These are phyloP conservation scores for Tolypocladium inflatum DNA, from an alignment of 2,329 filamentous ascomycete species.

Conservation along the genomic window DNA sequence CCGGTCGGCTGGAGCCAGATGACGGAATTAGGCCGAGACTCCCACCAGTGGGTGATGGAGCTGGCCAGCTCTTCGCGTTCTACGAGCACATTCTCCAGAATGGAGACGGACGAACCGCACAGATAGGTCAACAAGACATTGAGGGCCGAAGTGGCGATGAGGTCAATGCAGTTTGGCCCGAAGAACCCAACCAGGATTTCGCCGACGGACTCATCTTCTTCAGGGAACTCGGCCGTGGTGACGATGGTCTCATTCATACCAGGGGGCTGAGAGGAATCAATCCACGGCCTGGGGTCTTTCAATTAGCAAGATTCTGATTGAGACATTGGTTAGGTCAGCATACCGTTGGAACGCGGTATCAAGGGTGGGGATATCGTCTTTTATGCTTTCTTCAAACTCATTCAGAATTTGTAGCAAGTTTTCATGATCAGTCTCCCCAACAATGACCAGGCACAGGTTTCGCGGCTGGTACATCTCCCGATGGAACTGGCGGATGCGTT, in stretches of 20 bases:
- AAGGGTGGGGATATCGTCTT: constrained; percentile 68
- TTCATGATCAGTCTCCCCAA: constrained; percentile 82
- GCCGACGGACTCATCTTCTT: constrained; percentile 90
- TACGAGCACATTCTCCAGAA: constrained; percentile 85
- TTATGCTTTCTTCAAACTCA: constrained; percentile 77
- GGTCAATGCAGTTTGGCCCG: constrained; percentile 71
- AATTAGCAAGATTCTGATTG: background rate
- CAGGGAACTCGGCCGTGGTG: constrained; percentile 81
- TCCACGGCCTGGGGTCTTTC: constrained; percentile 55
- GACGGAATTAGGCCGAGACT: constrained; percentile 70
- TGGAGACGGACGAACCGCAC: constrained; percentile 83
- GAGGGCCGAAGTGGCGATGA: constrained; percentile 59
- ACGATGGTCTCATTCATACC: constrained; percentile 62
- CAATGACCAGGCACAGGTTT: constrained; percentile 82
- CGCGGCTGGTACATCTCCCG: constrained; percentile 96
- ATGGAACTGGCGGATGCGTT: constrained; percentile 91
- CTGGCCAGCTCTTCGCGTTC: constrained; percentile 90
- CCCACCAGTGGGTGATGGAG: constrained; percentile 69
- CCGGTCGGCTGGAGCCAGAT: constrained; percentile 81
- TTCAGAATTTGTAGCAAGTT: constrained; percentile 76
- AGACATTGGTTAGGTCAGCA: background rate
- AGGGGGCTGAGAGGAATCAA: constrained; percentile 74
- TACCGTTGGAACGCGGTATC: constrained; percentile 65
- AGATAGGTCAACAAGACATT: constrained; percentile 78
- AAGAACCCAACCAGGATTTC: constrained; percentile 82